These are phyloP conservation scores for Xylaria sp. DNA, from an alignment of 2,329 filamentous ascomycete species.

Conservation along the genomic window DNA sequence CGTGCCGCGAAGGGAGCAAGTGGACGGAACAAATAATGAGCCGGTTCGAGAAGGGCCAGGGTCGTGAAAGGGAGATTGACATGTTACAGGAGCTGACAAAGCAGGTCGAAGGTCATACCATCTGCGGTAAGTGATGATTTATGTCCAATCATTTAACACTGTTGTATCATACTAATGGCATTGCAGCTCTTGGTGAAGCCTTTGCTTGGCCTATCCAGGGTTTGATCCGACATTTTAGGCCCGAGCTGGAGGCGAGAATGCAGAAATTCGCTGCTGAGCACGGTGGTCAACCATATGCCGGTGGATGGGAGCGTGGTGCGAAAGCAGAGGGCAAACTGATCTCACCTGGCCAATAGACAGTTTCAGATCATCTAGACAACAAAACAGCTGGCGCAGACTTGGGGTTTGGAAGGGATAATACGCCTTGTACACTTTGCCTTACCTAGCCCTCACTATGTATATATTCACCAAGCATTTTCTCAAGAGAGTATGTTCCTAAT, in stretches of 20 bases:
- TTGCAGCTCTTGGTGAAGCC: slow-evolving; percentile 86
- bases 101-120: slow-evolving; percentile 99
- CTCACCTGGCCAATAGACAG: slow-evolving; percentile 84
- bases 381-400: slow-evolving; percentile 34
- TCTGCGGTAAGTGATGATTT: slow-evolving; percentile 76
- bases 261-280: slow-evolving; percentile 78
- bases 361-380: slow-evolving; percentile 27
- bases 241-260: slow-evolving; percentile 93
- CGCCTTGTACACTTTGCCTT: slow-evolving; percentile 37
- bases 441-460: slow-evolving; percentile 39
- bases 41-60: slow-evolving; percentile 92
- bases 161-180: slow-evolving; percentile 45
- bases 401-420: slow-evolving; percentile 32
- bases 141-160: not conserved
- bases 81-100: slow-evolving; percentile 99
- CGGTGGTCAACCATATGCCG: slow-evolving; percentile 81
- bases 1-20: slow-evolving; percentile 98
- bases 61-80: slow-evolving; percentile 91
- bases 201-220: slow-evolving; percentile 99
- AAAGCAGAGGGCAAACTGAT: slow-evolving; percentile 83
- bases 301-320: slow-evolving; percentile 85
- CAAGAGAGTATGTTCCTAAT: slow-evolving; percentile 22
- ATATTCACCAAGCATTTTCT: slow-evolving; percentile 36
- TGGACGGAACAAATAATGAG: slow-evolving; percentile 99
- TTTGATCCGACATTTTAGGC: slow-evolving; percentile 97